phyloP scores from a whole-genome alignment of 495 filamentous ascomycete genomes.

The Pyrenula massariospora region DNA sequence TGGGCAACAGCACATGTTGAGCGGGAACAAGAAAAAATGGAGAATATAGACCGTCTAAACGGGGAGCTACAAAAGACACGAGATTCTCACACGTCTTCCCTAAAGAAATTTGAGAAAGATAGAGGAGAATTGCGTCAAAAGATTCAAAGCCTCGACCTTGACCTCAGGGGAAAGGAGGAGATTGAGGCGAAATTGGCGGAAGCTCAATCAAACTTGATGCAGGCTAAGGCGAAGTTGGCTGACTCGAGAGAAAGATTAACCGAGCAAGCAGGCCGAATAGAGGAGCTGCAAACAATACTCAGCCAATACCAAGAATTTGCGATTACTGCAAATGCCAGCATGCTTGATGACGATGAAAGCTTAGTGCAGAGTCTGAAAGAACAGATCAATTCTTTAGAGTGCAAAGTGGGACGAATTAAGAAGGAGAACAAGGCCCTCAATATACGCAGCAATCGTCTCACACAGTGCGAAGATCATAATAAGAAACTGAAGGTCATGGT shows the following conservation, averaged over 20 bases:
- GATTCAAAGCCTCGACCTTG: background rate
- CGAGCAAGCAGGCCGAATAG: background rate
- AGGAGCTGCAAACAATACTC: background rate
- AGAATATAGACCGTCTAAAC: background rate
- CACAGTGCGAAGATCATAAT: background rate
- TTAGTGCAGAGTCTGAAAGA: background rate
- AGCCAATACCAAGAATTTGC: background rate
- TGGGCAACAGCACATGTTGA: background rate
- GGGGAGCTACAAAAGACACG: background rate
- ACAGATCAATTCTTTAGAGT: background rate
- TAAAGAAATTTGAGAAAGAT: background rate
- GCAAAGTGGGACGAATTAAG: background rate
- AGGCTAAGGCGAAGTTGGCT: too few species aligned
- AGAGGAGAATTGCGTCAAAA: background rate
- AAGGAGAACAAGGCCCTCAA: background rate
- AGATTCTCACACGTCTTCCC: background rate
- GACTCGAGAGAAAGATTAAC: background rate
- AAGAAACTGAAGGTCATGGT: background rate
- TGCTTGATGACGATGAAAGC: background rate
- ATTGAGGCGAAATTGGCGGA: too few species aligned
- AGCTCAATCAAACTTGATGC: too few species aligned
- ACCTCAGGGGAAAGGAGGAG: background rate
- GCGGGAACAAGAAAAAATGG: background rate
- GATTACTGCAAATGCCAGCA: background rate
- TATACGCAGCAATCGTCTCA: background rate